A percentile compares a stretch with the other conserved stretches of the same genome.
phyloP scores from a whole-genome alignment of 495 filamentous ascomycete species.

The Talaromyces ruber region DNA sequence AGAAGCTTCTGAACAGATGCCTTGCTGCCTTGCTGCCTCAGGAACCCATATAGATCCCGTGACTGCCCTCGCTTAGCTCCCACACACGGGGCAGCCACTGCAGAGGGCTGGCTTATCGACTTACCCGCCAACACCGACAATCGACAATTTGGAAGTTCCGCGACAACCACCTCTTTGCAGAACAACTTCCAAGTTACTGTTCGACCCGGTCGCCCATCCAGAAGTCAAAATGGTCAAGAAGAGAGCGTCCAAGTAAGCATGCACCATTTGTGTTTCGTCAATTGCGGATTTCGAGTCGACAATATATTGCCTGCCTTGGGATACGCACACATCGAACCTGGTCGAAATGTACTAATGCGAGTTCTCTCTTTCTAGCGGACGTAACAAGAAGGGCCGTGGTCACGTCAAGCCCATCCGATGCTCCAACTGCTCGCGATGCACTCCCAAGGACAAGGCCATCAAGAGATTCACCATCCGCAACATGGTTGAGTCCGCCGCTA shows the following conservation, averaged over 20 bases:
- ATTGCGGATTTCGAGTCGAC: conserved; percentile 3
- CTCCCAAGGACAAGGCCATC: conserved; percentile 99
- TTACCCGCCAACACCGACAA: conserved; percentile 1
- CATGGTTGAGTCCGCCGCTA: conserved; percentile 99
- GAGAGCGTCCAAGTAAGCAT: conserved; percentile 87
- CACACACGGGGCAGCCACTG: conserved; percentile 24
- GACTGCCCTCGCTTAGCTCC: conserved; percentile 36
- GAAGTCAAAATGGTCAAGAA: conserved; percentile 98
- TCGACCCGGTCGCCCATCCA: conserved; percentile 38
- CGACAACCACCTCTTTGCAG: conserved; percentile 30
- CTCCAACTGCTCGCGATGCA: conserved; percentile 99
- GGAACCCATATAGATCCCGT: conserved; percentile 9
- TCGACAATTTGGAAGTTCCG: conserved; percentile 7
- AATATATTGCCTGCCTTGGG: not conserved
- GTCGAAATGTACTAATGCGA: not conserved
- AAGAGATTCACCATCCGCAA: conserved; percentile 99
- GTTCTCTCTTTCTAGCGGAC: conserved; percentile 55
- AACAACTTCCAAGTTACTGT: conserved; percentile 13
- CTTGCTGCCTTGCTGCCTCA: not conserved
- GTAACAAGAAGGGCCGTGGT: conserved; percentile 99
- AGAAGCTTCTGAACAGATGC: not conserved
- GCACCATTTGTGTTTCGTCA: not conserved
- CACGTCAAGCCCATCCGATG: conserved; percentile 99
- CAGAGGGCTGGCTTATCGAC: not conserved
- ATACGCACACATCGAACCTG: not conserved